phyloP scores from a whole-genome alignment of 352 stramenopile genomes.

The Phytophthora ramorum region DNA sequence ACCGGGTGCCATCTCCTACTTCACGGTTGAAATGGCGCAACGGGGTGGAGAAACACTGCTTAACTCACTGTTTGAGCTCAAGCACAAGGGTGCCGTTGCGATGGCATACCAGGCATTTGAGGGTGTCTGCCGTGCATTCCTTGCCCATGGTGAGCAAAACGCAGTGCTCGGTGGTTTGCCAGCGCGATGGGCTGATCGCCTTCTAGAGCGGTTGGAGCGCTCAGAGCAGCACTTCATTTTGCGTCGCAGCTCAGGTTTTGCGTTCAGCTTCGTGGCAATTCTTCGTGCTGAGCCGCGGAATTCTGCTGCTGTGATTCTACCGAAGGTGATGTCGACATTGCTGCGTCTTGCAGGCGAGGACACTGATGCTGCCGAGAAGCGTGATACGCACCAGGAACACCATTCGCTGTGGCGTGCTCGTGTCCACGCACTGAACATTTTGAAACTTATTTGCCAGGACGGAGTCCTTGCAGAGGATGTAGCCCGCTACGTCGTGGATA shows the following conservation, averaged over 20 bases:
- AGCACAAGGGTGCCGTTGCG: constrained; percentile 90
- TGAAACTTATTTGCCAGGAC: constrained; percentile 92
- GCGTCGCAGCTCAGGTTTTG: constrained; percentile 88
- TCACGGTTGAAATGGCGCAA: constrained; percentile 62
- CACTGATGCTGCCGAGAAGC: constrained; percentile 51
- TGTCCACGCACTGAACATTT: constrained; percentile 90
- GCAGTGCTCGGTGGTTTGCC: constrained; percentile 58
- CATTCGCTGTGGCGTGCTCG: constrained; percentile 76
- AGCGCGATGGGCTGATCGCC: constrained; percentile 73
- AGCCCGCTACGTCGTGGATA: constrained; percentile 80
- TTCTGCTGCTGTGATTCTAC: constrained; percentile 75
- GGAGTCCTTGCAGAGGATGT: constrained; percentile 88
- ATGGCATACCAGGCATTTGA: constrained; percentile 87
- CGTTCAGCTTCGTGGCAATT: constrained; percentile 89
- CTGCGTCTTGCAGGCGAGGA: constrained; percentile 70
- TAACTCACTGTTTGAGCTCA: constrained; percentile 87
- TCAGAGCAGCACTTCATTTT: constrained; percentile 90
- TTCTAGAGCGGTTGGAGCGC: constrained; percentile 78
- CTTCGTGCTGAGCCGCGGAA: constrained; percentile 88
- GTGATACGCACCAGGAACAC: constrained; percentile 45
- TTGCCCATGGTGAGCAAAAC: constrained; percentile 70
- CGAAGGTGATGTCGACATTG: constrained; percentile 74
- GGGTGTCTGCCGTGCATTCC: constrained; percentile 82
- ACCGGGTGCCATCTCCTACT: constrained; percentile 35
- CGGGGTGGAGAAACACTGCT: constrained; percentile 74